Base-by-base conservation (phyloP, 306 rosid genomes). In the cucumber (Cucumis sativus) region DNA sequence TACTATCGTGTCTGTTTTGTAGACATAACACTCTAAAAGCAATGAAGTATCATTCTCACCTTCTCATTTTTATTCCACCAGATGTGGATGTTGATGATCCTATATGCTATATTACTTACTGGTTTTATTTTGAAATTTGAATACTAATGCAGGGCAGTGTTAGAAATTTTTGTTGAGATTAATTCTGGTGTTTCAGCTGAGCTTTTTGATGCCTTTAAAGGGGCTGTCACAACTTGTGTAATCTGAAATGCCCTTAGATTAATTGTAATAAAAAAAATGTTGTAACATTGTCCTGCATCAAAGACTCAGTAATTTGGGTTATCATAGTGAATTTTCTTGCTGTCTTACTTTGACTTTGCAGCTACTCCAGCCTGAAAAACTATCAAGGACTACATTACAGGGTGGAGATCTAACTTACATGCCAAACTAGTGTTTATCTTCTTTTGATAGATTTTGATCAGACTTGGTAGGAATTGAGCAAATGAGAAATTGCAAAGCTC, bases 21-120 rank as follows among this genome's bases (percentile, higher is more conserved):
- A 92, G 96, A 74, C 30, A 43, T 85, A 63, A 58, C 76, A 75
- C 79, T 76, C 81, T 87, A 41, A 85, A 82, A 35, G 79, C 59
- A 74, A 77, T 92, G 84, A 92, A 85, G 85, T 62, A 82, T 65
- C 86, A 90, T 62, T 82, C 97, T n/a, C 98, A 95, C 84, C 80
- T 88, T 79, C 84, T 92, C 79, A 92, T 95, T 65, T 92, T 92
- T 51, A 78, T 92, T 33, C 98, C 98, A 23, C 91, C 97, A 28
- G 73, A 77, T 30, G 41, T 51, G 18, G 90, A 86, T 14, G 58
- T 86, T 49, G 96, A 95, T 59, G 98, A 90, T 47, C 97, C 88
- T 82, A 97, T 95, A 89, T 35, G 88, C 78, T 64, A 41, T 20
- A 52, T 8, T 63, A 39, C 33, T 63, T 55, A 6, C 30, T 18